Evolutionary conservation across 306 rosid genomes (phyloP), one percentile per base, ranked within the genome.

Genomic region (Lathyrus sativus): DNA sequence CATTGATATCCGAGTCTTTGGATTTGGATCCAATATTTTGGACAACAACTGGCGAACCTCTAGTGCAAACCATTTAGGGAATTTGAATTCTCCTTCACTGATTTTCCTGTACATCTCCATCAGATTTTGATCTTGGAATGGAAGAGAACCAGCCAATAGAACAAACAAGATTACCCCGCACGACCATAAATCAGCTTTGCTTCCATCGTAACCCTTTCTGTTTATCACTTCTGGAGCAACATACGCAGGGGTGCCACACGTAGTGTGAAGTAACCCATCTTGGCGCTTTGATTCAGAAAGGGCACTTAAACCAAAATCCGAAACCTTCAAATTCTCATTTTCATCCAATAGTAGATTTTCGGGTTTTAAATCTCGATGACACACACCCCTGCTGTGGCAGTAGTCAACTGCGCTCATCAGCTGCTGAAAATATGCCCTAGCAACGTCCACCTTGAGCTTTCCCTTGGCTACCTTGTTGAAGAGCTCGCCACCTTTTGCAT

Each of bases 161-260:
- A 85, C 99, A 63, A 22, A 90, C 75, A 95, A 79, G 80, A 95
- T 74, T 84, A 95, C 99, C 59, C 99, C 97, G 35, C 96, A 88
- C 0, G 99, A 95, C 99, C 99, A 95, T 67, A 90, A 85, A 82
- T 95, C 99, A 51, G 99, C 91, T 83, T 90, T 95, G 57, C 69
- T 4, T 29, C 99, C 97, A 61, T 88, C 97, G 56, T 95, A 95
- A 28, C 99, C 99, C 62, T 61, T 87, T 79, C 97, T 75, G 82
- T 69, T 85, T 45, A 95, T 90, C 55, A 95, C 89, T 81, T 95
- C 99, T 4, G 99, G 96, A 61, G 97, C 83, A 75, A 90, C 97
- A 48, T 95, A 95, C 9, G 99, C 92, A 61, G 96, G 99, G 10
- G 97, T 95, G 38, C 99, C 99, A 72, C 99, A 95, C 24, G 88